Evolutionary conservation across 257 asterid genomes (phyloP).

Genomic region (Capsicum pubescens): DNA sequence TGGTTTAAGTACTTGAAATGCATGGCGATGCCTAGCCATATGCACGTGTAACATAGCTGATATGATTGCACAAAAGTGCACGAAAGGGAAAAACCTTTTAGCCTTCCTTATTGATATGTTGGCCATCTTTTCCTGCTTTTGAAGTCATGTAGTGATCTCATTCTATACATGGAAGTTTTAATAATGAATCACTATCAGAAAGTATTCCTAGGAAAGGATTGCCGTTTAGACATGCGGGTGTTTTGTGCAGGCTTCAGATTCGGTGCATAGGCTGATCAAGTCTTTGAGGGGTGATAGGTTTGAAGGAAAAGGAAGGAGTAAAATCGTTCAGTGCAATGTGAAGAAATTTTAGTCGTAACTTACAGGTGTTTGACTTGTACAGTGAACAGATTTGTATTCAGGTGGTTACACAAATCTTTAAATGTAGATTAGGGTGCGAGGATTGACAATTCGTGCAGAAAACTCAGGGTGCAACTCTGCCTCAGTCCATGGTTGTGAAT

Average conservation of each 20-base stretch:
- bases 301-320: slow-evolving; percentile 2
- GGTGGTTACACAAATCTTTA: neutral
- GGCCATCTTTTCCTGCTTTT: neutral
- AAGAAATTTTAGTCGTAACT: neutral
- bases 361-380: neutral
- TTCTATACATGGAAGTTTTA: neutral
- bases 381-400: neutral
- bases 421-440: neutral
- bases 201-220: neutral
- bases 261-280: slow-evolving; percentile 5
- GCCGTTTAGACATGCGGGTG: neutral
- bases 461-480: too few relatives aligned
- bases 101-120: neutral
- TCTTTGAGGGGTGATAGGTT: neutral
- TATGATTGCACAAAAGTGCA: neutral
- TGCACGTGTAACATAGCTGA: too few relatives aligned
- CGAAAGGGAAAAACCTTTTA: neutral
- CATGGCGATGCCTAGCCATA: too few relatives aligned
- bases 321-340: neutral
- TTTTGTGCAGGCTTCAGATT: too few relatives aligned
- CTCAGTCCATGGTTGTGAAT: too few relatives aligned
- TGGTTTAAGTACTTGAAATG: neutral
- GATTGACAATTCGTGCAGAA: neutral
- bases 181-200: neutral
- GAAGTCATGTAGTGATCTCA: neutral